Evolutionary conservation across 148 eudicot species (phyloP).

Genomic region (Oxyria digyna): DNA sequence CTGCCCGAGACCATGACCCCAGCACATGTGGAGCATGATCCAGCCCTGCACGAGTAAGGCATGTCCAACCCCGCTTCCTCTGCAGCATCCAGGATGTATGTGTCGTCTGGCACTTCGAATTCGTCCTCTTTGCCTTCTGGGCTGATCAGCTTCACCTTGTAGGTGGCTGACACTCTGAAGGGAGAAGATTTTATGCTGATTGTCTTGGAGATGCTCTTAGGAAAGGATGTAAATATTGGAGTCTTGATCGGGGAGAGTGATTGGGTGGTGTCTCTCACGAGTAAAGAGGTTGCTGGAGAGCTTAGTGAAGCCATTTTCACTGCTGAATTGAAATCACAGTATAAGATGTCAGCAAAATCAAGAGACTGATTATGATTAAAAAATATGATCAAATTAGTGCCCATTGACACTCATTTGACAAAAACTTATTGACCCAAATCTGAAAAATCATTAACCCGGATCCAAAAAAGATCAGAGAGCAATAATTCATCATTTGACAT

Average conservation of each 20-base stretch:
- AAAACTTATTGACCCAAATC: background rate
- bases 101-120: slow-evolving; percentile 67
- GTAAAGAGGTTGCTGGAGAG: slow-evolving; percentile 7
- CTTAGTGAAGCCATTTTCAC: background rate
- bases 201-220: slow-evolving; percentile 26
- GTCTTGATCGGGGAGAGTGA: slow-evolving; percentile 10
- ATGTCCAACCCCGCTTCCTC: slow-evolving; percentile 67
- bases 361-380: background rate
- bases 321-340: background rate
- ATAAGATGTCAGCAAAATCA: background rate
- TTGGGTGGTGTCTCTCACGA: background rate
- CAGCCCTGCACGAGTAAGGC: slow-evolving; percentile 88
- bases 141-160: slow-evolving; percentile 52
- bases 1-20: slow-evolving; percentile 43
- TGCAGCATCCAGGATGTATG: slow-evolving; percentile 66
- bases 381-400: background rate
- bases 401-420: background rate
- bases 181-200: slow-evolving; percentile 32
- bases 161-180: slow-evolving; percentile 40
- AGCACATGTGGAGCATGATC: slow-evolving; percentile 82
- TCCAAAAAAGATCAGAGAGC: background rate
- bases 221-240: slow-evolving; percentile 25
- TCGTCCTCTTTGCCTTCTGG: slow-evolving; percentile 55
- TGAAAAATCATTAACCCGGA: background rate
- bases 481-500: background rate